Evolutionary conservation across 257 asterid species (phyloP).

Genomic region (Scutellaria barbata): DNA sequence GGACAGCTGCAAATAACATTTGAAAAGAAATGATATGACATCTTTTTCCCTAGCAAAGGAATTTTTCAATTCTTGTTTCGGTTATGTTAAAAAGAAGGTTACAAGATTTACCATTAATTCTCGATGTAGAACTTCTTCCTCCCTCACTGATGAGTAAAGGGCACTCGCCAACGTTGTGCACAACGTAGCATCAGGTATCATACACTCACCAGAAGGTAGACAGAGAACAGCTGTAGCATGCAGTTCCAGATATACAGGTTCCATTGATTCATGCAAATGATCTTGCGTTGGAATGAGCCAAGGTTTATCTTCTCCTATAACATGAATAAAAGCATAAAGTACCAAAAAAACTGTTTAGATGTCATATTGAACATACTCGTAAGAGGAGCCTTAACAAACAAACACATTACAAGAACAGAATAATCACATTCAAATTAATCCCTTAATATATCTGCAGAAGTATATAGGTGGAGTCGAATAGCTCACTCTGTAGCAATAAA

Average conservation of each 20-base stretch:
- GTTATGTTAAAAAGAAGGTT: constrained; percentile 13
- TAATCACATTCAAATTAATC: neutral
- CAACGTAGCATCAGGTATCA: constrained; percentile 84
- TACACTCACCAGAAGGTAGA: constrained; percentile 85
- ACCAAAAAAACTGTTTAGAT: neutral
- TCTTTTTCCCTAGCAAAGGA: neutral
- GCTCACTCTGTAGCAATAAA: constrained; percentile 72
- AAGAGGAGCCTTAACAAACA: constrained; percentile 11
- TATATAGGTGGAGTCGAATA: constrained; percentile 21
- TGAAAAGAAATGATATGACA: no score
- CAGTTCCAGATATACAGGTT: constrained; percentile 77
- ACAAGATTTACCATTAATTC: constrained; percentile 70
- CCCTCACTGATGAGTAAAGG: constrained; percentile 77
- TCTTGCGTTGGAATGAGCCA: constrained; percentile 92
- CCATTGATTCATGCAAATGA: constrained; percentile 57
- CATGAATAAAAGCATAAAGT: constrained; percentile 30
- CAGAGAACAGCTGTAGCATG: constrained; percentile 85
- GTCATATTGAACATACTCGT: constrained; percentile 9
- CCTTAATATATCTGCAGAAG: constrained; percentile 11
- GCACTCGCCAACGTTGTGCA: constrained; percentile 87
- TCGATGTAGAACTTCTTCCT: constrained; percentile 78
- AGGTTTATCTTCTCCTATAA: constrained; percentile 65
- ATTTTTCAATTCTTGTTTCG: neutral
- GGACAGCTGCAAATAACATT: no score
- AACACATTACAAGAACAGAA: constrained; percentile 7